Evolutionary conservation across 2,329 filamentous ascomycete species (phyloP), one percentile per base, ranked within the genome.

Genomic region (Alternaria ventricosa): DNA sequence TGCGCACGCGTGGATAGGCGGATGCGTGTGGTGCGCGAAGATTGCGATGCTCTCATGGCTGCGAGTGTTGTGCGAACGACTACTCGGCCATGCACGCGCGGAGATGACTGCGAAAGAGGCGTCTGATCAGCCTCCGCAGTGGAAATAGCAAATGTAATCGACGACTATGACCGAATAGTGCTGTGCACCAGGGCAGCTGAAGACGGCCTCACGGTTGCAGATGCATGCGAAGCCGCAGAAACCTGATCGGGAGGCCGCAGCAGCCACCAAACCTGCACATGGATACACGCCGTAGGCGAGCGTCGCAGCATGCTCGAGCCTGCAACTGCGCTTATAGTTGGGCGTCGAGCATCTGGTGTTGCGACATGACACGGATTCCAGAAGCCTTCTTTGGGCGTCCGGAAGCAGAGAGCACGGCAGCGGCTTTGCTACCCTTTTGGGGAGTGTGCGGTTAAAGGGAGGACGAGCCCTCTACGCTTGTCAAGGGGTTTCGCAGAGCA

Each of bases 1-100:
- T 70, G 69, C 70, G 60, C 67, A 75, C 68, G 71, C 73, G 74
- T 74, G 74, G 77, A 77, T 78, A 76, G 77, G 76, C 69, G 69
- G 71, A 58, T 61, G 63, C 54, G 23, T 63, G 60, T 41, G 54
- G 64, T 59, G 63, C 51, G 60, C 62, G 65, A 70, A 79, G 71
- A 79, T 78, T 78, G 73, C 75, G 73, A 76, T 72, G 68, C 61
- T 61, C 67, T 73, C 67, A 72, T 71, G 71, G 72, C 72, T 62
- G 68, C 67, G 66, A 68, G 50, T 47, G 54, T 64, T 57, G 66
- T 62, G 64, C 61, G 30, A 55, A 60, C 58, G 60, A 59, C 63
- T 57, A 64, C 69, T 69, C 67, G 63, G 63, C 56, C 63, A 67
- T 75, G 70, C 68, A 69, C 66, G 70, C 70, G 70, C 75, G 74